Conservation (phyloP, 2,329 filamentous ascomycete genomes). For the Elsinoe arachidis region DNA sequence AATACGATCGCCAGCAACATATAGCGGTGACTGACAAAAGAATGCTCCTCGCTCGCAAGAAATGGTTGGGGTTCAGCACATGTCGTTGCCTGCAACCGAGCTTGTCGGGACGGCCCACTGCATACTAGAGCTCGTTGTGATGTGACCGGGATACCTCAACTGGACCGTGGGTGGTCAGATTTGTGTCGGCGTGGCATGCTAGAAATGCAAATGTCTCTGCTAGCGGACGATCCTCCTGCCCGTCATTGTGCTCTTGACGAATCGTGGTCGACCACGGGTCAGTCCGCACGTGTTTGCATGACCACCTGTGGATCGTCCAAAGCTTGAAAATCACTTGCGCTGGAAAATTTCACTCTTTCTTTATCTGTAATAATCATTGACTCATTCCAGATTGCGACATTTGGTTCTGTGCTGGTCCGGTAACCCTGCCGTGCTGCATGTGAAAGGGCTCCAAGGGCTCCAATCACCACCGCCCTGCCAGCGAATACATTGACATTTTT, state of each 20-base stretch:
- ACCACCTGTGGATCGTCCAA: constrained; percentile 3
- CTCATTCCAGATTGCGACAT: constrained; percentile 11
- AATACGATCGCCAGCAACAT: too few relatives aligned
- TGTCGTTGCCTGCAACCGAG: not conserved
- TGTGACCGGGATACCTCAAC: not conserved
- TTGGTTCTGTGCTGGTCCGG: not conserved
- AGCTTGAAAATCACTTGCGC: not conserved
- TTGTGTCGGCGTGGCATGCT: not conserved
- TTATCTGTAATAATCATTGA: constrained; percentile 11
- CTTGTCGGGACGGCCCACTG: constrained; percentile 1
- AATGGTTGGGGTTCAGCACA: constrained; percentile 7
- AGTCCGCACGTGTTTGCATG: constrained; percentile 6
- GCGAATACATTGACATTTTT: constrained; percentile 3
- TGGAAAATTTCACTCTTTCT: constrained; percentile 1
- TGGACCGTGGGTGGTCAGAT: not conserved
- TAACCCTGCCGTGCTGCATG: constrained; percentile 10
- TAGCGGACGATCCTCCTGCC: not conserved
- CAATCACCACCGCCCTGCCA: constrained; percentile 11
- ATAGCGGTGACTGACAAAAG: too few relatives aligned
- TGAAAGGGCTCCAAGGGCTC: constrained; percentile 10
- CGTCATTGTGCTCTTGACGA: not conserved
- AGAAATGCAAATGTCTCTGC: constrained; percentile 1
- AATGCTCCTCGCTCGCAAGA: not conserved
- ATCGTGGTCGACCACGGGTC: not conserved
- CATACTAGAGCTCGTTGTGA: not conserved